These are phyloP conservation scores for Cystofilobasidium macerans DNA, from an alignment of 768 basidiomycete genomes.

Conservation along the genomic window DNA sequence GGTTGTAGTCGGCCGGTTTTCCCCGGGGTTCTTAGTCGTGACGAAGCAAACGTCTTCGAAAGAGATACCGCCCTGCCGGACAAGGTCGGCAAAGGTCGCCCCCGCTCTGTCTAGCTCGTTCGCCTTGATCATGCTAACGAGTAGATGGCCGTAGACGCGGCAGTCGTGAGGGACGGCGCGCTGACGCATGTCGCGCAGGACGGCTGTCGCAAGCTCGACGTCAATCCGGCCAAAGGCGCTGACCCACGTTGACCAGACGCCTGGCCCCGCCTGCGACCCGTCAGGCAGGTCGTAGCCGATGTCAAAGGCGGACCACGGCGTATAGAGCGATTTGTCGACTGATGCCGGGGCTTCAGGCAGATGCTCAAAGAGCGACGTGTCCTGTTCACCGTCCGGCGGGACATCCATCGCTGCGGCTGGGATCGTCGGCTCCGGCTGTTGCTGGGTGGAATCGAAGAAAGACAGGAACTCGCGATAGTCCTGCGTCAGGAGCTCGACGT, in stretches of 20 bases:
- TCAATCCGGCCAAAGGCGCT: not conserved
- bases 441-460: not conserved
- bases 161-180: not conserved
- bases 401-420: not conserved
- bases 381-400: too few relatives aligned
- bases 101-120: too few relatives aligned
- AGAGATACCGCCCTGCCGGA: not conserved
- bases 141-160: not conserved
- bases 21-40: too few relatives aligned
- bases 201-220: not conserved
- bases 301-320: not conserved
- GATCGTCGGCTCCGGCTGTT: not conserved
- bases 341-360: not conserved
- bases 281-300: not conserved
- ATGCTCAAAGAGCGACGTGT: not conserved
- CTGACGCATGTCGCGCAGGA: slow-evolving; percentile 1
- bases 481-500: not conserved
- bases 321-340: not conserved
- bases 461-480: not conserved
- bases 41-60: not conserved
- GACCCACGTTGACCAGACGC: not conserved
- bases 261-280: not conserved
- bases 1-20: not conserved
- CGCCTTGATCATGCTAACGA: not conserved
- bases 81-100: not conserved